Evolutionary conservation across 306 rosid species (phyloP).

Genomic region (Dalbergia cultrata): DNA sequence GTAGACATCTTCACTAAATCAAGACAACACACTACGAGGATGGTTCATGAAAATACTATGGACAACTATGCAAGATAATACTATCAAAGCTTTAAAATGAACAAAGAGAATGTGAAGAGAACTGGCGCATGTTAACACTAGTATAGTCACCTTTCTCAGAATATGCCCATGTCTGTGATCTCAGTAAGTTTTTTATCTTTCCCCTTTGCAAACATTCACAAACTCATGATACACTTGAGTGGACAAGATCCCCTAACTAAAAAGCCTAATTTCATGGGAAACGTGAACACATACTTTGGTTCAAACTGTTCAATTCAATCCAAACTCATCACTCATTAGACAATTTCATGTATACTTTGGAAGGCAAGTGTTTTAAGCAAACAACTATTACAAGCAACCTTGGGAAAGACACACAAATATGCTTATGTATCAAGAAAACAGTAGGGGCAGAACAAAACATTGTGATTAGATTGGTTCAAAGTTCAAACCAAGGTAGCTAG

Average conservation of each 20-base stretch:
- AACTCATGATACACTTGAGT: background rate
- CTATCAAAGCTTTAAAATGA: background rate
- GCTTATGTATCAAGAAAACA: background rate
- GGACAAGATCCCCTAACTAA: background rate
- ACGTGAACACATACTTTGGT: background rate
- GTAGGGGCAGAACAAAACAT: background rate
- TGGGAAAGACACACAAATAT: background rate
- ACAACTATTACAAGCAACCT: background rate
- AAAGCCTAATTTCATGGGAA: background rate
- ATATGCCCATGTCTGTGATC: no score
- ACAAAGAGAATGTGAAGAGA: background rate
- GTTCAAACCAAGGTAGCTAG: background rate
- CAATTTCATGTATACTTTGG: background rate
- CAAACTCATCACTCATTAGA: background rate
- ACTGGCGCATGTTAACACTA: background rate
- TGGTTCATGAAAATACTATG: no score
- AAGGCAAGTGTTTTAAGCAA: background rate
- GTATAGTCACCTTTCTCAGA: no score
- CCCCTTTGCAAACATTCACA: background rate
- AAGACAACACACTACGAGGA: background rate
- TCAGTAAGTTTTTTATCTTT: background rate
- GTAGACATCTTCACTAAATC: background rate
- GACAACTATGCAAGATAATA: no score
- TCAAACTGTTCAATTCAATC: conserved; percentile 5
- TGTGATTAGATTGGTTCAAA: background rate